Conservation (phyloP, 257 asterid genomes). For the Solanum etuberosum region DNA sequence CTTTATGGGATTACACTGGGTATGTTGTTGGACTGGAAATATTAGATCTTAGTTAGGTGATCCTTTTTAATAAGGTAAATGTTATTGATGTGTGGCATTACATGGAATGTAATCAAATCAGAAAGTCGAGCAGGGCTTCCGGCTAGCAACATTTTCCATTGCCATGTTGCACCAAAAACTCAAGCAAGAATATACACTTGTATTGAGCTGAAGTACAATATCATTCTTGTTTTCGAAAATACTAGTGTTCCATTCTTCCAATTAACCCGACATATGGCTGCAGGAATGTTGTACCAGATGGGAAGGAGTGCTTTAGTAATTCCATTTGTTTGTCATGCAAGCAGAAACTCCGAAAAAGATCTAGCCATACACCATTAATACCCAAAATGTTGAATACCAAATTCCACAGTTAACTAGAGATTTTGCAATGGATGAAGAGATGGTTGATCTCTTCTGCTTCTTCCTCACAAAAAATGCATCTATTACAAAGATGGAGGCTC, state of each 20-base stretch:
- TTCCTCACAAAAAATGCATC: not conserved
- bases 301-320: not conserved
- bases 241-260: not conserved
- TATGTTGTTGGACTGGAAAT: not conserved
- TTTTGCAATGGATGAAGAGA: not conserved
- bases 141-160: not conserved
- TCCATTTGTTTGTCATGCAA: not conserved
- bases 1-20: not conserved
- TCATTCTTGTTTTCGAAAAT: not conserved
- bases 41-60: not conserved
- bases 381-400: not conserved
- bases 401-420: not conserved
- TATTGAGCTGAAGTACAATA: not conserved
- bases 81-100: not conserved
- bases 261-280: not conserved
- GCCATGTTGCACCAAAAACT: not conserved
- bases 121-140: not conserved
- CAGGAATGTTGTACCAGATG: not conserved
- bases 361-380: not conserved
- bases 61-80: not conserved
- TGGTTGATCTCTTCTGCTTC: not conserved
- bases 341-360: not conserved
- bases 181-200: not conserved
- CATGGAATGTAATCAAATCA: not conserved
- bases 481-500: not conserved